Evolutionary conservation across 2,329 filamentous ascomycete genomes (phyloP).

Genomic region (Ophiostoma sp.): DNA sequence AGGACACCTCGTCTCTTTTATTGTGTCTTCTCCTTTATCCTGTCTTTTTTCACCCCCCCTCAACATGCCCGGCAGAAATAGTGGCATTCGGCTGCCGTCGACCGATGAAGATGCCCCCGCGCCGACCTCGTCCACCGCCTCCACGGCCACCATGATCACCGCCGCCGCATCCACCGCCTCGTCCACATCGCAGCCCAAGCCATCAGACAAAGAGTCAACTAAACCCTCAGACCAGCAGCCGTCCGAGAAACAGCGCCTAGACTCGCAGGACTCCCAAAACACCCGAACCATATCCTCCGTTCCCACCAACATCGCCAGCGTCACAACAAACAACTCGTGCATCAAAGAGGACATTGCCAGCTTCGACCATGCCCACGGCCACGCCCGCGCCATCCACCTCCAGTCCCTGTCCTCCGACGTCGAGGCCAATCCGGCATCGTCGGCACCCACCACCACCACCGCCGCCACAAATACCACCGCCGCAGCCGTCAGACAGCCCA

Average conservation of each 20-base stretch:
- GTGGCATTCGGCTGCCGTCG: slow-evolving; percentile 18
- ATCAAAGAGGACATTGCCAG: background rate
- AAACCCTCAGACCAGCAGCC: background rate
- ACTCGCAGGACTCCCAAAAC: background rate
- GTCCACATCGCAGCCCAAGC: slow-evolving; percentile 11
- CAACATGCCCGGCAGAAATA: slow-evolving; percentile 13
- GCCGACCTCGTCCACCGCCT: slow-evolving; percentile 14
- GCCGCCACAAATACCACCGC: background rate
- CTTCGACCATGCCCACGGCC: background rate
- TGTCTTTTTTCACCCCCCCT: background rate
- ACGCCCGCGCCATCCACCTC: background rate
- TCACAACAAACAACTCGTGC: background rate
- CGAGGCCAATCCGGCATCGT: background rate
- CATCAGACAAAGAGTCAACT: background rate
- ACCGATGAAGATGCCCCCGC: slow-evolving; percentile 16
- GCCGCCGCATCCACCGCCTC: slow-evolving; percentile 12
- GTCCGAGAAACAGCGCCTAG: background rate
- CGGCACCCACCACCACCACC: background rate
- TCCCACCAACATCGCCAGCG: background rate
- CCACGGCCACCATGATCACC: slow-evolving; percentile 21
- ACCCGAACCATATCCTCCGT: background rate
- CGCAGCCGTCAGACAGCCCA: background rate
- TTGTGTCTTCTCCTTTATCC: background rate
- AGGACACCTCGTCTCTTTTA: background rate
- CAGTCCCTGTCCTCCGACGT: background rate